Percentiles rank a stretch among this genome's conserved stretches.
Conservation (phyloP, 495 filamentous ascomycete genomes). For the Poronia punctata region DNA sequence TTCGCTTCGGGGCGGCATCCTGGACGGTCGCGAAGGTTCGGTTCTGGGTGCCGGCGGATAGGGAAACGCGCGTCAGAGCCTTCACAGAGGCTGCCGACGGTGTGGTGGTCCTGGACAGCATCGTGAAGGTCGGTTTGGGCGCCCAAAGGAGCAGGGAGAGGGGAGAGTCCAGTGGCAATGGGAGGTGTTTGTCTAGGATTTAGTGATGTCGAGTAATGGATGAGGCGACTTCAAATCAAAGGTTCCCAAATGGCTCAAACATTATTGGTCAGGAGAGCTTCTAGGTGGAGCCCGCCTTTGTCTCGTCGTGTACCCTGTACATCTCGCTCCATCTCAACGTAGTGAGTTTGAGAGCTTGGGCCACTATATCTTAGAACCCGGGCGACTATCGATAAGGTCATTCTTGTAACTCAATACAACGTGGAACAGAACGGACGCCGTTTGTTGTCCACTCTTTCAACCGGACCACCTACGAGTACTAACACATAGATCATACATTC, state of each 20-base stretch:
- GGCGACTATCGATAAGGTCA: too few species aligned
- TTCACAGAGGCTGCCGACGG: conserved; percentile 37
- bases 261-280: conserved; percentile 17
- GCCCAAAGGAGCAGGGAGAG: conserved; percentile 39
- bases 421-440: too few species aligned
- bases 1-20: conserved; percentile 65
- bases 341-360: too few species aligned
- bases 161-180: conserved; percentile 35
- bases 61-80: conserved; percentile 32
- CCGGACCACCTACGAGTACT: too few species aligned
- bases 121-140: conserved; percentile 27
- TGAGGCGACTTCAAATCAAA: conserved; percentile 25
- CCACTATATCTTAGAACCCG: too few species aligned
- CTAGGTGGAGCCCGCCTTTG: conserved; percentile 4
- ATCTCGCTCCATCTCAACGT: too few species aligned
- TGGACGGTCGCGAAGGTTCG: conserved; percentile 78
- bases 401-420: too few species aligned
- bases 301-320: too few species aligned
- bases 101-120: conserved; percentile 43
- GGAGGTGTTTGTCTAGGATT: conserved; percentile 8
- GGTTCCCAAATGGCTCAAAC: conserved; percentile 16
- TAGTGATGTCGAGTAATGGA: conserved; percentile 15
- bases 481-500: too few species aligned
- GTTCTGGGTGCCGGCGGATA: conserved; percentile 24
- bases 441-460: too few species aligned